These are phyloP conservation scores for Opeltia flavorubescens DNA, from an alignment of 495 filamentous ascomycete genomes.

Conservation along the genomic window DNA sequence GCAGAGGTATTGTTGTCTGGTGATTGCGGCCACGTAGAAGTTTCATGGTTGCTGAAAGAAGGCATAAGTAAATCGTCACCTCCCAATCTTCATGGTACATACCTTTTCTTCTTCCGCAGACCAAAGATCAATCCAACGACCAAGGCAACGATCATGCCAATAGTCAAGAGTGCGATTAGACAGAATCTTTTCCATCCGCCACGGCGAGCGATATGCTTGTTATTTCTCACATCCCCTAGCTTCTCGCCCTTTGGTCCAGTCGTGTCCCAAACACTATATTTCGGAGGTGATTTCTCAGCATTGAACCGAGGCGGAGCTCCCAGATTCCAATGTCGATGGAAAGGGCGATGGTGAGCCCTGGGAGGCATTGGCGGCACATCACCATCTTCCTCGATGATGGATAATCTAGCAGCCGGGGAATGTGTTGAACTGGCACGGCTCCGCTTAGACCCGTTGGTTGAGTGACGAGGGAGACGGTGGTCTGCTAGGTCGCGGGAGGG, in stretches of 20 bases:
- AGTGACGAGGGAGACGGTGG: conserved; percentile 6
- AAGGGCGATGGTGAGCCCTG: conserved; percentile 10
- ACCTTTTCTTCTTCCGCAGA: conserved; percentile 21
- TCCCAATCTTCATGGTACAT: background rate
- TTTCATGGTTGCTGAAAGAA: background rate
- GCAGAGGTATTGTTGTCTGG: no score
- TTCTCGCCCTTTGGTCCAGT: conserved; percentile 17
- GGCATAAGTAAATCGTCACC: background rate
- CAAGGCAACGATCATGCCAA: conserved; percentile 25
- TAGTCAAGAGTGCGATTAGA: conserved; percentile 17
- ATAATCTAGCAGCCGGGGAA: conserved; percentile 9
- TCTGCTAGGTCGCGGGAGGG: background rate
- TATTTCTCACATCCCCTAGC: conserved; percentile 16
- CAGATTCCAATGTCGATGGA: conserved; percentile 11
- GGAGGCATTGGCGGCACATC: conserved; percentile 1
- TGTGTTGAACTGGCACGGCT: conserved; percentile 7
- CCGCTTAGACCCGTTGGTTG: conserved; percentile 6
- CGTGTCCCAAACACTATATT: conserved; percentile 15
- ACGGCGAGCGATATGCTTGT: conserved; percentile 15
- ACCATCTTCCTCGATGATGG: conserved; percentile 16
- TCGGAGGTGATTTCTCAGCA: conserved; percentile 6
- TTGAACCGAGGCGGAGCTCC: conserved; percentile 14
- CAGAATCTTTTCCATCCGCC: conserved; percentile 29
- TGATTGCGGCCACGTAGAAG: no score
- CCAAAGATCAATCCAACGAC: conserved; percentile 30